These are phyloP conservation scores for Blumeria hordei DNA, from an alignment of 2,329 filamentous ascomycete species.

Conservation along the genomic window DNA sequence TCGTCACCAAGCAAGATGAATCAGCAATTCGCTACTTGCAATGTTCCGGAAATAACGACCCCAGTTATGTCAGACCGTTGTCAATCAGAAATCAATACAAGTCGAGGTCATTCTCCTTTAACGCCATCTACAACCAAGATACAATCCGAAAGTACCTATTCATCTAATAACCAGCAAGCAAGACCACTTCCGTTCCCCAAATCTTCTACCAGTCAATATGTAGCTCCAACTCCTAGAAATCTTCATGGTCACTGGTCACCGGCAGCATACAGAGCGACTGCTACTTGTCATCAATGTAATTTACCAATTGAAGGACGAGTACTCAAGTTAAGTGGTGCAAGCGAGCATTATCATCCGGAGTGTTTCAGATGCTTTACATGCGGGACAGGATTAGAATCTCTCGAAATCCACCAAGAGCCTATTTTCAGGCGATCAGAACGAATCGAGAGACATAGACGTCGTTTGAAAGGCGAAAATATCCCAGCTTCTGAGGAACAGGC, in stretches of 20 bases:
- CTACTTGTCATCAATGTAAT: conserved; percentile 63
- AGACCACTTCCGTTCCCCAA: conserved; percentile 19
- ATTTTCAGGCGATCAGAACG: conserved; percentile 44
- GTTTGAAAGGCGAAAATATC: conserved; percentile 31
- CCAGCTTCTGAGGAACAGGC: conserved; percentile 38
- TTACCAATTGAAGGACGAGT: conserved; percentile 76
- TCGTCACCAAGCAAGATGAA: conserved; percentile 23
- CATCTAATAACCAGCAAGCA: conserved; percentile 7
- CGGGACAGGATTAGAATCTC: conserved; percentile 68
- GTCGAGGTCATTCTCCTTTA: conserved; percentile 14
- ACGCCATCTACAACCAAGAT: conserved; percentile 13
- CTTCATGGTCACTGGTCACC: conserved; percentile 29
- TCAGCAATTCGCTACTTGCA: background rate
- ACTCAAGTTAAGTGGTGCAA: conserved; percentile 51
- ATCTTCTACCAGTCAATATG: conserved; percentile 6
- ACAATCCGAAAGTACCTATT: conserved; percentile 13
- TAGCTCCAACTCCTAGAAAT: conserved; percentile 3
- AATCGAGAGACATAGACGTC: conserved; percentile 46
- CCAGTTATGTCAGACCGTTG: background rate
- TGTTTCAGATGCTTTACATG: conserved; percentile 85
- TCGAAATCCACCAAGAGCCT: conserved; percentile 90
- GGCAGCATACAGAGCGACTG: conserved; percentile 31
- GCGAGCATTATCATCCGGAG: conserved; percentile 66
- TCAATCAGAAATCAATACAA: background rate
- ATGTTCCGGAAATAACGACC: background rate